A percentile compares a stretch with the other conserved stretches of the same genome.
These are phyloP conservation scores for Pholiota conissans DNA, from an alignment of 768 basidiomycete genomes.

Conservation along the genomic window DNA sequence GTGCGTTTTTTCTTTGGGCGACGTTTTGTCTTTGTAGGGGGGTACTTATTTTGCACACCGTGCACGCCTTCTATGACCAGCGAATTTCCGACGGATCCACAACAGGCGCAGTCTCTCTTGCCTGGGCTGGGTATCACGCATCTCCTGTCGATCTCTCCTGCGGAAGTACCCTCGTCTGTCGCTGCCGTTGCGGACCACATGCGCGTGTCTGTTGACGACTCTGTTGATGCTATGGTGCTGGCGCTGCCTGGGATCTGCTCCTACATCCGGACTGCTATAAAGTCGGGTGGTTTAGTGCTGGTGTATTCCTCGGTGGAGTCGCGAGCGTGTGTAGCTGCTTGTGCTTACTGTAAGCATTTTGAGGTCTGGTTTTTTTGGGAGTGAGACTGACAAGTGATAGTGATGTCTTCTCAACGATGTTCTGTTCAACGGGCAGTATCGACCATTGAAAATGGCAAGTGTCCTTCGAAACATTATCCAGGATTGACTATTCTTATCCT, in stretches of 20 bases:
- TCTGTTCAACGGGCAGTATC: conserved; percentile 39
- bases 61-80: conserved; percentile 23
- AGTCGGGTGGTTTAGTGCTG: conserved; percentile 45
- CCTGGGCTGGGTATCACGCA: conserved; percentile 53
- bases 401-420: conserved; percentile 44
- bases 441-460: conserved; percentile 42
- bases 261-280: conserved; percentile 44
- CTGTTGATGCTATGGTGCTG: conserved; percentile 41
- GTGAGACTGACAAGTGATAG: conserved; percentile 26
- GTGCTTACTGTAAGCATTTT: conserved; percentile 49
- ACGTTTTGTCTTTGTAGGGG: neutral
- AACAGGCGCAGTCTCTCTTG: conserved; percentile 50
- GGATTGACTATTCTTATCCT: neutral
- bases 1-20: conserved; percentile 26
- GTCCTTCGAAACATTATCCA: neutral
- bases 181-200: conserved; percentile 32
- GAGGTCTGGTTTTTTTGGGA: neutral
- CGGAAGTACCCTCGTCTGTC: conserved; percentile 35
- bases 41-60: neutral
- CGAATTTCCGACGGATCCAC: conserved; percentile 55
- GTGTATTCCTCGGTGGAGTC: conserved; percentile 56
- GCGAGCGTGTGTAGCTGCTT: conserved; percentile 51
- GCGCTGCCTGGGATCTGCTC: conserved; percentile 45
- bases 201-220: conserved; percentile 41
- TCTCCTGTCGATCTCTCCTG: conserved; percentile 54